Conservation (phyloP, 108 stramenopile species). For the Cyclostephanos tholiformis region DNA sequence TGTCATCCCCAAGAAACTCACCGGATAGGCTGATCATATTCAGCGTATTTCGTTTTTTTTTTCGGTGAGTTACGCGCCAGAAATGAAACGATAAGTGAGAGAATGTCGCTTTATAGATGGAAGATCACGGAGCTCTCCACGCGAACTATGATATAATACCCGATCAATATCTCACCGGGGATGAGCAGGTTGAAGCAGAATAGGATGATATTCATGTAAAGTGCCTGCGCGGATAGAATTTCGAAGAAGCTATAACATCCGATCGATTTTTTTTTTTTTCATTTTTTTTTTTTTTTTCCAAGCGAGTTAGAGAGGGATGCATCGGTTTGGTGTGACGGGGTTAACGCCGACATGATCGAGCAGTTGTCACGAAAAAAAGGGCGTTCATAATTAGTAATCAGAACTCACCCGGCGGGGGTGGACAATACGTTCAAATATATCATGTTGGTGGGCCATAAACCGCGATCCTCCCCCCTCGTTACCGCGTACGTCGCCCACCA, state of each 20-base stretch:
- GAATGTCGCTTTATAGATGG: too few species aligned
- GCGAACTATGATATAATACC: background rate
- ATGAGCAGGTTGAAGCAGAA: constrained; percentile 42
- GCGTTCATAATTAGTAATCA: background rate
- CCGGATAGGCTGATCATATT: constrained; percentile 17
- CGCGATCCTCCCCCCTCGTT: constrained; percentile 11
- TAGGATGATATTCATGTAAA: constrained; percentile 40
- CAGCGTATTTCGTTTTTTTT: background rate
- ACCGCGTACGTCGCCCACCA: constrained; percentile 44
- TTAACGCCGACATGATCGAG: too few species aligned
- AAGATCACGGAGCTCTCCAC: too few species aligned
- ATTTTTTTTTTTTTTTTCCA: too few species aligned
- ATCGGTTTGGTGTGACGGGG: background rate
- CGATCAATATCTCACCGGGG: constrained; percentile 24
- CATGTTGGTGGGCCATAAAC: constrained; percentile 14
- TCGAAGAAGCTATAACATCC: constrained; percentile 34
- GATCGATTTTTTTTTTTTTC: too few species aligned
- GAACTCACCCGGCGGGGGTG: constrained; percentile 30
- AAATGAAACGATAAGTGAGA: background rate
- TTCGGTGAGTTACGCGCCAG: background rate
- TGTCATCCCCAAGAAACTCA: background rate
- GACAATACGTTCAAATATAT: constrained; percentile 28
- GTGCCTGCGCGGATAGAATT: constrained; percentile 32
- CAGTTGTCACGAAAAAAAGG: too few species aligned
- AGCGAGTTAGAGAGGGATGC: background rate